Base-by-base conservation (phyloP, 805 yeast species). In the Wickerhamomyces strasburgensis region DNA sequence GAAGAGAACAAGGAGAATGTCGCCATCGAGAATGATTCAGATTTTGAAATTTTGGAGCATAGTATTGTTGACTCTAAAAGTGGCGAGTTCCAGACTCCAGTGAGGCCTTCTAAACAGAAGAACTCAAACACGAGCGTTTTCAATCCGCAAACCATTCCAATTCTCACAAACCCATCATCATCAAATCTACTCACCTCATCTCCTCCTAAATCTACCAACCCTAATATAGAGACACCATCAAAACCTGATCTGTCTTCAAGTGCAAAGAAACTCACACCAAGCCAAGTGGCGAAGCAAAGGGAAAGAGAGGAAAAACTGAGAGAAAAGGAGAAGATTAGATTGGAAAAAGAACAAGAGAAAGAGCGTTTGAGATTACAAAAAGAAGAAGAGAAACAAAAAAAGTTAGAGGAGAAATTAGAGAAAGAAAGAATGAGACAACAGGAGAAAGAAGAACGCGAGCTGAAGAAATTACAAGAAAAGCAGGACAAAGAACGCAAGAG, bases 321-420 rank as follows among this genome's bases (percentile, higher is more conserved):
- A 14, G 16, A 35, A 26, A 10, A 39, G 53, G 25, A 45, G 58
- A 59, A 34, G 38, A 43, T 63, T 50, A 51, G 64, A 38, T 62
- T 61, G 42, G 64, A 63, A 43, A 50, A 52, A 41, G 48, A 46
- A 26, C 51, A 44, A 55, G 61, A 46, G 44, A 60, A 34, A 57
- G 47, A 40, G 42, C 42, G 40, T 51, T 31, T 44, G 44, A 33
- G 38, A 48, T 44, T 54, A 51, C 35, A 38, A 39, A 36, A 50
- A 51, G 29, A 46, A 50, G 57, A 49, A 39, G 44, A 46, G 29
- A 49, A 53, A 43, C 28, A 48, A 38, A 54, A 32, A 61, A 56
- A 29, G 17, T 28, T 7, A 39, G 34, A 43, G 33, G 50, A 44
- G 46, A 55, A 48, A 34, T 46, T 33, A 25, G 44, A 40, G 32